These are phyloP conservation scores for Erodium moschatum DNA, from an alignment of 441 rosid species.

Conservation along the genomic window DNA sequence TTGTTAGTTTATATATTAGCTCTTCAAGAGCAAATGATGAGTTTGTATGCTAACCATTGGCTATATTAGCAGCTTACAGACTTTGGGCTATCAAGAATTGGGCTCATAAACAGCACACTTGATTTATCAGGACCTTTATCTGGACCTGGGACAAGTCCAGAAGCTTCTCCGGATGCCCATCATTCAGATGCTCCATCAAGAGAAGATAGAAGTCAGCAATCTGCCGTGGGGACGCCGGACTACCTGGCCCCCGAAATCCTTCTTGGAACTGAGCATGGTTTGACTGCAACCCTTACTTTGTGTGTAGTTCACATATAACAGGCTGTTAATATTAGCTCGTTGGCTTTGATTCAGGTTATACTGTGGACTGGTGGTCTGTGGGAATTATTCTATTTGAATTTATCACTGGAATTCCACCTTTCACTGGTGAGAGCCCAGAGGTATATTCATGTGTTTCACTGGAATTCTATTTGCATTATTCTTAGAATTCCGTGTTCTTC, in stretches of 20 bases:
- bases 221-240: slow-evolving; percentile 85
- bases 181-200: slow-evolving; percentile 32
- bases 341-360: slow-evolving; percentile 49
- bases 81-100: slow-evolving; percentile 79
- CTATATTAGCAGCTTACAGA: slow-evolving; percentile 68
- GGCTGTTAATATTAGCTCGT: slow-evolving; percentile 25
- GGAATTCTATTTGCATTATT: too few species aligned
- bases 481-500: too few species aligned
- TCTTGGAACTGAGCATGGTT: slow-evolving; percentile 80
- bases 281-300: slow-evolving; percentile 22
- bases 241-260: slow-evolving; percentile 89
- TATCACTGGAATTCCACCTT: slow-evolving; percentile 78
- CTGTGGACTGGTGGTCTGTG: slow-evolving; percentile 88
- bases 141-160: slow-evolving; percentile 30
- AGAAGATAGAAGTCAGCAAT: slow-evolving; percentile 40
- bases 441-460: slow-evolving; percentile 25
- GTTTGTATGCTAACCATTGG: slow-evolving; percentile 25
- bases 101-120: slow-evolving; percentile 72
- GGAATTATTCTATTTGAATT: slow-evolving; percentile 79
- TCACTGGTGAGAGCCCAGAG: slow-evolving; percentile 62
- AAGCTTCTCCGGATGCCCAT: slow-evolving; percentile 29
- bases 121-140: slow-evolving; percentile 41
- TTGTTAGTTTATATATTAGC: background rate
- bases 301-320: slow-evolving; percentile 13
- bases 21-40: background rate